Conservation (phyloP, 2,329 filamentous ascomycete species). For the Colletotrichum liriopes region DNA sequence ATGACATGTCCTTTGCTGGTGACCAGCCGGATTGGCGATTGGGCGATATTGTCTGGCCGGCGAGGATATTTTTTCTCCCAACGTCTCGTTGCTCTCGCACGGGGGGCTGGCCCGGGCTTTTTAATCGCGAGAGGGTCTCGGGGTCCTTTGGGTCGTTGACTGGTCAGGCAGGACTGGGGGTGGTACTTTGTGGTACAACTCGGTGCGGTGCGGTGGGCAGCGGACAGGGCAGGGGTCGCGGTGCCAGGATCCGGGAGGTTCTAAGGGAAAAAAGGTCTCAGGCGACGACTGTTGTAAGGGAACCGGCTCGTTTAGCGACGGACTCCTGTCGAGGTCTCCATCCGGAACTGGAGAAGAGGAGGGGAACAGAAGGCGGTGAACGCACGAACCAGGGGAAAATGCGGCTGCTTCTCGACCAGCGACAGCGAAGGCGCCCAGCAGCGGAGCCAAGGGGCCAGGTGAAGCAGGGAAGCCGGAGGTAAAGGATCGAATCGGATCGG, state of each 20-base stretch:
- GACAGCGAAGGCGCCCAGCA: slow-evolving; percentile 33
- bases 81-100: slow-evolving; percentile 38
- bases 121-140: slow-evolving; percentile 43
- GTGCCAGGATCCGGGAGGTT: slow-evolving; percentile 41
- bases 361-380: slow-evolving; percentile 42
- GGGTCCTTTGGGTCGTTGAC: slow-evolving; percentile 40
- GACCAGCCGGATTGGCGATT: slow-evolving; percentile 40
- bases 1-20: slow-evolving; percentile 63
- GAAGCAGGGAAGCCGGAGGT: slow-evolving; percentile 39
- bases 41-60: slow-evolving; percentile 37
- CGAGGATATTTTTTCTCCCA: slow-evolving; percentile 36
- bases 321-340: slow-evolving; percentile 37
- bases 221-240: slow-evolving; percentile 37
- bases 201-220: slow-evolving; percentile 32
- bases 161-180: slow-evolving; percentile 38
- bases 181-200: slow-evolving; percentile 30
- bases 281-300: slow-evolving; percentile 33
- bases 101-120: slow-evolving; percentile 41
- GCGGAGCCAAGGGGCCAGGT: slow-evolving; percentile 34
- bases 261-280: slow-evolving; percentile 38
- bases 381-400: slow-evolving; percentile 41
- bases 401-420: slow-evolving; percentile 40
- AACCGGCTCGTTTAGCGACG: slow-evolving; percentile 42
- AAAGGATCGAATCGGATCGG: slow-evolving; percentile 36
- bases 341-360: slow-evolving; percentile 40